Evolutionary conservation across 106 monocot genomes (phyloP), one percentile per base, ranked within the genome.

Genomic region (Chionographis japonica): DNA sequence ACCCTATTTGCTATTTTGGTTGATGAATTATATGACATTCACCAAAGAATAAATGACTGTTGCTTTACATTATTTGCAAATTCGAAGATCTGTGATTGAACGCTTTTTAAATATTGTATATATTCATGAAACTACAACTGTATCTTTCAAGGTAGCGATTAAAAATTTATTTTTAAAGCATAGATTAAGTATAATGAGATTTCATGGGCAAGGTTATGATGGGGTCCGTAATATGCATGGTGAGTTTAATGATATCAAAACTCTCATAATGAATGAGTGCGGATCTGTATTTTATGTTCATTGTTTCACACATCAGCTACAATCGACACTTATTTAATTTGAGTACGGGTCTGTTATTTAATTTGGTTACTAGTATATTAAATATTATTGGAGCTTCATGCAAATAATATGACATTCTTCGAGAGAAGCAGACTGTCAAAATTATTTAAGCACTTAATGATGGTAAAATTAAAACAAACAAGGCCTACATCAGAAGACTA

Each of bases 191-290:
- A 41, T 65, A 7, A 15, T 14, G 12, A 65, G 4, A 37, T 7
- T 65, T 3, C 0, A 17, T 7, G 39, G 64, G 4, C 43, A 65
- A 65, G 40, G 64, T 13, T 65, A 65, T 50, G 64, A 65, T 65
- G 64, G 43, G 18, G 64, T 41, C 11, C 40, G 64, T 42, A 65
- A 65, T 37, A 65, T 46, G 64, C 38, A 4, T 41, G 64, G 64
- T 13, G 64, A 65, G 18, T 65, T 65, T 14, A 3, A 58, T 58
- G 57, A 17, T 4, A 4, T 58, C 4, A 58, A 58, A 14, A 58
- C 8, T 6, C 57, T 58, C 18, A 58, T 58, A 5, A 15, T 58
- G 4, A 6, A 58, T 4, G 18, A 58, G 5, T 15, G 18, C 4
- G n/a, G n/a, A 15, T 58, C 57, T 10, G 57, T 17, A 17, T 14